Conservation (phyloP, 2,329 filamentous ascomycete genomes). For the Dothideomycetes sp. region DNA sequence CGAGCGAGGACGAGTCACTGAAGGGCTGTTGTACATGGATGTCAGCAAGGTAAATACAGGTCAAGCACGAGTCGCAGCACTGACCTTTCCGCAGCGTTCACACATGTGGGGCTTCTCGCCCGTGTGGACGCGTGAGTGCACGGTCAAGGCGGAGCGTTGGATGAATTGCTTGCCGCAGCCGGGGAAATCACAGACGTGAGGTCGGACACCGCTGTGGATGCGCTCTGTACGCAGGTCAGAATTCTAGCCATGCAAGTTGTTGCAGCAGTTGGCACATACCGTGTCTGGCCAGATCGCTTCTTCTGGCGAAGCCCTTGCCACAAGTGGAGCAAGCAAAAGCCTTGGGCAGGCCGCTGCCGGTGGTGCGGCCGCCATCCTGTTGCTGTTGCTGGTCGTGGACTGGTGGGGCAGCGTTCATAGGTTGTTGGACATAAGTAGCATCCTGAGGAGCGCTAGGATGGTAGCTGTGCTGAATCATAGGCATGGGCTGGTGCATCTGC, state of each 20-base stretch:
- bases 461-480: constrained; percentile 45
- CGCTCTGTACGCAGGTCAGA: constrained; percentile 53
- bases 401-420: constrained; percentile 15
- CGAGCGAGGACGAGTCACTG: constrained; percentile 89
- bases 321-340: constrained; percentile 85
- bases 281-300: constrained; percentile 89
- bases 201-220: constrained; percentile 83
- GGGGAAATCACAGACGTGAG: constrained; percentile 83
- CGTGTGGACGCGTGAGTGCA: constrained; percentile 90
- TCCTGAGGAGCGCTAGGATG: constrained; percentile 37
- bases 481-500: constrained; percentile 39
- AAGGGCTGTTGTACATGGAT: constrained; percentile 55
- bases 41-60: constrained; percentile 7
- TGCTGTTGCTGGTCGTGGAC: constrained; percentile 25
- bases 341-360: constrained; percentile 48
- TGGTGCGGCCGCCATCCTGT: constrained; percentile 23
- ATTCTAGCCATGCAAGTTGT: constrained; percentile 10
- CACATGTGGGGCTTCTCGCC: constrained; percentile 98
- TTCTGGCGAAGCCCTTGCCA: constrained; percentile 79
- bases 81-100: constrained; percentile 89
- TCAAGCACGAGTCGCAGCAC: constrained; percentile 21
- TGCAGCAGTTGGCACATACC: constrained; percentile 47
- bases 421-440: constrained; percentile 27
- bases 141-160: constrained; percentile 87
- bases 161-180: constrained; percentile 95